These are phyloP conservation scores for Entophlyctis luteolus DNA, from an alignment of 192 early-diverging fungal genomes.

Conservation along the genomic window DNA sequence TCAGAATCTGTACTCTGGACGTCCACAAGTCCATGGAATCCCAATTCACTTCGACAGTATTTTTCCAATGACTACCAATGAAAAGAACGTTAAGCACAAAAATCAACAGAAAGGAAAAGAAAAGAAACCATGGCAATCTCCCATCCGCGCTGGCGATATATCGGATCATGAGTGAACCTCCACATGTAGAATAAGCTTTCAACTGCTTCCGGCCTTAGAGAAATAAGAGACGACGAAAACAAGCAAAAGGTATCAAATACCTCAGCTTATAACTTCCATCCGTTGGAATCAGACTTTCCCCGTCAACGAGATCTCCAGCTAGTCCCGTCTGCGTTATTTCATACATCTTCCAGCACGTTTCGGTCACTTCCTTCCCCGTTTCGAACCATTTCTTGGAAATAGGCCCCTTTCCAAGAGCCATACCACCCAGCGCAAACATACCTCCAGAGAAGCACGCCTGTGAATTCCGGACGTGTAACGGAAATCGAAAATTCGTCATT, in stretches of 20 bases:
- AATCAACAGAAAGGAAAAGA: too few species aligned
- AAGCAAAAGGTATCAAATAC: background rate
- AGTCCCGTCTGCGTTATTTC: constrained; percentile 11
- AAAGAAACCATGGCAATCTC: constrained; percentile 24
- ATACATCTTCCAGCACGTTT: constrained; percentile 20
- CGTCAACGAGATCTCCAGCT: constrained; percentile 14
- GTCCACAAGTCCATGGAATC: constrained; percentile 4
- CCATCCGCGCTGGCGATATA: constrained; percentile 46
- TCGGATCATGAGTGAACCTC: constrained; percentile 46
- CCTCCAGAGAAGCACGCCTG: constrained; percentile 29
- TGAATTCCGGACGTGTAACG: background rate
- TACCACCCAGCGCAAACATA: constrained; percentile 33
- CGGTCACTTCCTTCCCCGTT: constrained; percentile 4
- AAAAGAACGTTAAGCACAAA: background rate
- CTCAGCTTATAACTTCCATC: background rate
- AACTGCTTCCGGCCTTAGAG: constrained; percentile 35
- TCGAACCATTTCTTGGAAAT: constrained; percentile 6
- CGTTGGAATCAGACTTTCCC: background rate
- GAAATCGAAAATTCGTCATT: background rate
- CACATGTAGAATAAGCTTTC: constrained; percentile 56
- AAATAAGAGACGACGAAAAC: background rate
- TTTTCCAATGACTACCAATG: background rate
- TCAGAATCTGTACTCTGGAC: constrained; percentile 3
- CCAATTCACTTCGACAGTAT: background rate
- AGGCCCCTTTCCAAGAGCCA: background rate